phyloP scores from a whole-genome alignment of 192 early-diverging fungal species.

The Phlyctochytrium planicorne region DNA sequence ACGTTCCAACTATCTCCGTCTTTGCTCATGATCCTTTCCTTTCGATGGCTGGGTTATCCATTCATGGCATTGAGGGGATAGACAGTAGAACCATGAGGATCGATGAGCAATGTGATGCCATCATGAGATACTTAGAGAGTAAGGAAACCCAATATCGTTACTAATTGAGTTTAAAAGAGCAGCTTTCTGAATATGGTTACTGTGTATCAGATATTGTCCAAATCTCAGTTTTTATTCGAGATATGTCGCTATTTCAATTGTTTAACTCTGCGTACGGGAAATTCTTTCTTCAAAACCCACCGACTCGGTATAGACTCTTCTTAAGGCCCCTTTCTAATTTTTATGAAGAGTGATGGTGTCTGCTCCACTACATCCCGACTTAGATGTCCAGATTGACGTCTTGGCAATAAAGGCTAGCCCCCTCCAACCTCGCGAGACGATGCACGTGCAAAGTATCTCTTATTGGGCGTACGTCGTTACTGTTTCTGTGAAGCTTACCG shows the following conservation, averaged over 20 bases:
- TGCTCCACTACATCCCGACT: conserved; percentile 34
- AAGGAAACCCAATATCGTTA: too few relatives aligned
- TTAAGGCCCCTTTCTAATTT: background rate
- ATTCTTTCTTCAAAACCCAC: conserved; percentile 72
- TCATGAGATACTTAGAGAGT: too few relatives aligned
- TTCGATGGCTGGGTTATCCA: too few relatives aligned
- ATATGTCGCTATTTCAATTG: conserved; percentile 64
- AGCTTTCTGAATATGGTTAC: background rate
- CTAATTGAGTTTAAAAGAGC: background rate
- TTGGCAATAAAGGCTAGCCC: conserved; percentile 32
- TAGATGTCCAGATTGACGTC: conserved; percentile 66
- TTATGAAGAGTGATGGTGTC: conserved; percentile 61
- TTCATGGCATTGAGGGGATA: too few relatives aligned
- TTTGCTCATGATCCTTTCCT: too few relatives aligned
- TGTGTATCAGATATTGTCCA: conserved; percentile 46
- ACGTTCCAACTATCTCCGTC: too few relatives aligned
- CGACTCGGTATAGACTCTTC: conserved; percentile 54
- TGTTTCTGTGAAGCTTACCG: conserved; percentile 1
- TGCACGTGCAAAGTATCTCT: conserved; percentile 84
- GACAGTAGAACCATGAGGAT: too few relatives aligned
- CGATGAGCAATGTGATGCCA: too few relatives aligned
- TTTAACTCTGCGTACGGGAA: conserved; percentile 66
- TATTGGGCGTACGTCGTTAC: conserved; percentile 71
- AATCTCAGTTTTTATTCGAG: conserved; percentile 65
- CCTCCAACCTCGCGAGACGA: background rate